Evolutionary conservation across 177 flowering plant species (phyloP).

Genomic region (Tripterygium wilfordii): DNA sequence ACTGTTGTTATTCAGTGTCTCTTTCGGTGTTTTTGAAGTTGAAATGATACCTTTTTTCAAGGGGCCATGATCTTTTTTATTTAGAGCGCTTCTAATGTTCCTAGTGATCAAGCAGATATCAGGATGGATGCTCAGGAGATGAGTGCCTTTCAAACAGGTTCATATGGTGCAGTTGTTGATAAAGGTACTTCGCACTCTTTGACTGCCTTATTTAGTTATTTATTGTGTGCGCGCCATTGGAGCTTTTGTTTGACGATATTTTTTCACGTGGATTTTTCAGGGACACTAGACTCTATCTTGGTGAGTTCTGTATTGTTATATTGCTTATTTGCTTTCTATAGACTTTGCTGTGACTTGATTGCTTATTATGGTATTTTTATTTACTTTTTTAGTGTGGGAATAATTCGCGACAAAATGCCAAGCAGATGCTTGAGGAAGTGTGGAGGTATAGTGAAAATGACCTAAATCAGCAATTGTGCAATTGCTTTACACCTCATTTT

Average conservation of each 20-base stretch:
- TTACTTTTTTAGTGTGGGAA: conserved; percentile 57
- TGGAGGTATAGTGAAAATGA: conserved; percentile 38
- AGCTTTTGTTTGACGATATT: conserved; percentile 2
- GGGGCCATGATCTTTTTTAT: no score
- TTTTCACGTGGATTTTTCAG: conserved; percentile 33
- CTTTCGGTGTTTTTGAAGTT: no score
- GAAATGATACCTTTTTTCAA: no score
- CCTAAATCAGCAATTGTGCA: background rate
- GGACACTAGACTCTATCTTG: conserved; percentile 84
- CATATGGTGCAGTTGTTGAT: conserved; percentile 72
- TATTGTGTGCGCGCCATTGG: background rate
- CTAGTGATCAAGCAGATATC: conserved; percentile 28
- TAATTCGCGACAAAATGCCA: conserved; percentile 53
- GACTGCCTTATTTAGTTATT: background rate
- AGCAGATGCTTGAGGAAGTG: conserved; percentile 72
- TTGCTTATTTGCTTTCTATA: conserved; percentile 2
- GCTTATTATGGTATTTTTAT: conserved; percentile 14
- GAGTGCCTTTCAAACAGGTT: conserved; percentile 51
- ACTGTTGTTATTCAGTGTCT: no score
- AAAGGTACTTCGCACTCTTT: conserved; percentile 60
- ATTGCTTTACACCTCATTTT: conserved; percentile 3
- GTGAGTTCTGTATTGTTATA: conserved; percentile 42
- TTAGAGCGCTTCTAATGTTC: background rate
- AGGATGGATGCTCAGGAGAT: conserved; percentile 78
- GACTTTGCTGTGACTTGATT: conserved; percentile 10